Evolutionary conservation across 257 asterid genomes (phyloP), one percentile per base, ranked within the genome.

Genomic region (Knoxia roxburghii): DNA sequence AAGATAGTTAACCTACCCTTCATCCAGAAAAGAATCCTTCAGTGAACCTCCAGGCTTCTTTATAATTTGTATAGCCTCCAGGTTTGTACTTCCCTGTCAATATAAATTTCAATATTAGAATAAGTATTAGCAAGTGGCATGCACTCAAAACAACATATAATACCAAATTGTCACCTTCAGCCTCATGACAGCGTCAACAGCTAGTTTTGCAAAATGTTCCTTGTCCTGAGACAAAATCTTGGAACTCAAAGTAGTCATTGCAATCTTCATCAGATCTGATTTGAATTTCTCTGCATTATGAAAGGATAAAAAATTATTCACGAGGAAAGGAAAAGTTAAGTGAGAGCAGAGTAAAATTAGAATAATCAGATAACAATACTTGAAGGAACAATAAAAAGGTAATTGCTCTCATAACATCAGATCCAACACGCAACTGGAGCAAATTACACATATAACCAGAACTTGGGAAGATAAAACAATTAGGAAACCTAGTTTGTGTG

Each of bases 191-290:
- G 98, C 98, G 76, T 89, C 98, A 70, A 89, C 95, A 45, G 95
- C 96, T 55, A 91, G 81, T 74, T 75, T 78, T 7, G 89, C 95
- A 82, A 91, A 91, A 80, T 87, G 95, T 67, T 85, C 96, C 82
- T 89, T 89, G 79, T 91, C 96, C 75, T 89, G 98, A 57, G 98
- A 87, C 69, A 89, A 85, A 75, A 91, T 89, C 75, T 91, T 91
- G 74, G 98, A 89, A 65, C 98, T 91, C 87, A 91, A 79, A 52
- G 98, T 91, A 74, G 98, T 91, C 96, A 74, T 89, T 41, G 95
- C 95, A 61, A 91, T 89, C 82, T 87, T 89, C 94, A 91, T 78
- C 72, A 91, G 72, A 78, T 91, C 98, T 0, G 65, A 70, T 68
- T 80, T 81, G 75, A 89, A 91, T 79, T 85, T 87, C 76, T 84